These are phyloP conservation scores for Botrytis medusae DNA, from an alignment of 2,329 filamentous ascomycete genomes.

Conservation along the genomic window DNA sequence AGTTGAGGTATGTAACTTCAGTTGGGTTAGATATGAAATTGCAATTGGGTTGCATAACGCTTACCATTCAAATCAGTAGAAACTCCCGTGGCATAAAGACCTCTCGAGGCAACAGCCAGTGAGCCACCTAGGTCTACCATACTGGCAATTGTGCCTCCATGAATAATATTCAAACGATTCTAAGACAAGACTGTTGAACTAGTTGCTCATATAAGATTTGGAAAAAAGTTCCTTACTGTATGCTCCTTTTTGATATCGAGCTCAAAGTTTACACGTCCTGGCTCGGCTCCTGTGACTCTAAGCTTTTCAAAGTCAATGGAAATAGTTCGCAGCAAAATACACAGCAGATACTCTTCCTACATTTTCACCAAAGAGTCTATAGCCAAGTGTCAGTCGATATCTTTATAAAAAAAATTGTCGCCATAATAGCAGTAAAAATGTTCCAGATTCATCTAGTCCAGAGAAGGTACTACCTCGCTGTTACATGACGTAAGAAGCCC, in stretches of 20 bases:
- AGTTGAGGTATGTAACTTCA: slow-evolving; percentile 61
- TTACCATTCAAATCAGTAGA: slow-evolving; percentile 64
- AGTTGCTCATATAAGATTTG: neutral
- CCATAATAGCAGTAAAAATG: neutral
- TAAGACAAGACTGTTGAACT: slow-evolving; percentile 39
- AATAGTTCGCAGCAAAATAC: neutral
- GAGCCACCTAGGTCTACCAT: slow-evolving; percentile 69
- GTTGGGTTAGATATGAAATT: neutral
- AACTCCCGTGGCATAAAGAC: slow-evolving; percentile 62
- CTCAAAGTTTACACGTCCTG: slow-evolving; percentile 73
- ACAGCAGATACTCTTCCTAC: slow-evolving; percentile 26
- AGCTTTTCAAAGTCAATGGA: slow-evolving; percentile 49
- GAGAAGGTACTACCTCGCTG: neutral
- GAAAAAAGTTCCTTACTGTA: slow-evolving; percentile 55
- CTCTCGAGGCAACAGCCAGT: slow-evolving; percentile 63
- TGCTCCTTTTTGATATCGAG: slow-evolving; percentile 73
- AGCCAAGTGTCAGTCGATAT: slow-evolving; percentile 17
- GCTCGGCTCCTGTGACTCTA: slow-evolving; percentile 61
- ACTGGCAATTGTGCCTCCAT: slow-evolving; percentile 76
- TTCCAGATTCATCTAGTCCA: neutral
- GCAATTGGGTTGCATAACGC: neutral
- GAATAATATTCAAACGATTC: slow-evolving; percentile 75
- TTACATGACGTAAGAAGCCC: neutral
- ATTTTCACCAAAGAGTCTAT: slow-evolving; percentile 41
- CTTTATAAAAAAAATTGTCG: neutral